These are phyloP conservation scores for Cystobasidium tubakii DNA, from an alignment of 768 basidiomycete species.

Conservation along the genomic window DNA sequence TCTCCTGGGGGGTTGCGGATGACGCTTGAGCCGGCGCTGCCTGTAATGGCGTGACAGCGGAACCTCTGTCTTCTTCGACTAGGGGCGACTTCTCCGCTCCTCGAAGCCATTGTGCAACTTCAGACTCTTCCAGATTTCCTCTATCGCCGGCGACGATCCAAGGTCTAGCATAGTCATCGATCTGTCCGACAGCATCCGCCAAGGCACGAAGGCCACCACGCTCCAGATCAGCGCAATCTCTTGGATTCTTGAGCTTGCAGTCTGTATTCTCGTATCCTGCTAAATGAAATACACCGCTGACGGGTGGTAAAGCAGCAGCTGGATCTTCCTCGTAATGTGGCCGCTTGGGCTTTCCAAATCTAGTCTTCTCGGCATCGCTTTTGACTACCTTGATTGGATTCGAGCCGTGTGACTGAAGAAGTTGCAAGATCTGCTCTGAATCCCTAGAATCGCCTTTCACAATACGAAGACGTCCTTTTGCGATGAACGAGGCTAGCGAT, in stretches of 20 bases:
- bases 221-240: constrained; percentile 44
- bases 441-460: constrained; percentile 42
- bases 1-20: not conserved
- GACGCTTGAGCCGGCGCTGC: not conserved
- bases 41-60: not conserved
- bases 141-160: constrained; percentile 41
- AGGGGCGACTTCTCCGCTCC: not conserved
- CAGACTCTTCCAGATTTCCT: constrained; percentile 39
- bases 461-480: constrained; percentile 39
- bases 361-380: constrained; percentile 25
- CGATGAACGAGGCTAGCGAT: constrained; percentile 26
- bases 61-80: not conserved
- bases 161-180: constrained; percentile 34
- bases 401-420: constrained; percentile 27
- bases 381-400: constrained; percentile 14
- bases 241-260: constrained; percentile 38
- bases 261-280: constrained; percentile 39
- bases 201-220: constrained; percentile 37
- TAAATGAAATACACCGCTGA: constrained; percentile 43
- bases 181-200: constrained; percentile 30
- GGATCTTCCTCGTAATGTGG: constrained; percentile 28
- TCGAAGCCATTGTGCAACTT: not conserved
- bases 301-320: constrained; percentile 39
- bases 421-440: constrained; percentile 2
- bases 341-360: constrained; percentile 1